Base-by-base conservation (phyloP, 1,139 yeast genomes). In the Taiozyma sp. region DNA sequence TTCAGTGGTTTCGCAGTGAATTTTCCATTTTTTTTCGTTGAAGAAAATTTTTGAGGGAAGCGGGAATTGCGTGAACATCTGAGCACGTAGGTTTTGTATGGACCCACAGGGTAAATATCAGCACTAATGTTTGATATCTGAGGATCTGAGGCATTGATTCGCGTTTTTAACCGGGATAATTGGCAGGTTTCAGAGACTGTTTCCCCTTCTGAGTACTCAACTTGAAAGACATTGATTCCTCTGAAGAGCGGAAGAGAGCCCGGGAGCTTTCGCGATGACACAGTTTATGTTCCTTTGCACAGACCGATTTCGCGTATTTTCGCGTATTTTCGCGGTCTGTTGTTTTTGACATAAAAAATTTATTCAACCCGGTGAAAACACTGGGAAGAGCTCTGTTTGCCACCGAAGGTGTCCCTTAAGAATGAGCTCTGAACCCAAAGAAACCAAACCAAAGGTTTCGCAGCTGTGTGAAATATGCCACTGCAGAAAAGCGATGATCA, bases 391-490 rank as follows among this genome's bases (percentile, higher is more conserved):
- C 19, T 19, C 19, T 19, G n/a, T 32, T 32, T 32, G n/a, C n/a
- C 14, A 6, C 10, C 3, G 26, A 24, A 24, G 26, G 7, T 24
- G 6, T 24, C 19, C 16, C 2, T n/a, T 5, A 13, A 6, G 9
- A n/a, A 47, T 47, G 50, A 39, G 47, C 9, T 9, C 24, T 26
- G 53, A 46, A 13, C 26, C 5, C 9, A 49, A 44, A 39, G 39
- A 14, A 14, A 24, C 32, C 37, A 53, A 48, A 16, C 63, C 62
- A 29, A 81, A 80, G 62, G 68, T 77, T 0, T 59, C 72, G 2
- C 74, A 71, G 55, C 69, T 80, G 24, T 93, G 99, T 69, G 96
- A 90, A 68, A 76, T 89, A n/a, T 93, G 99, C 65, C 85, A 82
- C 58, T 77, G 80, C 28, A 77, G 93, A 49, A 87, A 88, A 64